A percentile compares a stretch with the other conserved stretches of the same genome.
phyloP scores from a whole-genome alignment of 768 basidiomycete species.

The Kwoniella sp. region DNA sequence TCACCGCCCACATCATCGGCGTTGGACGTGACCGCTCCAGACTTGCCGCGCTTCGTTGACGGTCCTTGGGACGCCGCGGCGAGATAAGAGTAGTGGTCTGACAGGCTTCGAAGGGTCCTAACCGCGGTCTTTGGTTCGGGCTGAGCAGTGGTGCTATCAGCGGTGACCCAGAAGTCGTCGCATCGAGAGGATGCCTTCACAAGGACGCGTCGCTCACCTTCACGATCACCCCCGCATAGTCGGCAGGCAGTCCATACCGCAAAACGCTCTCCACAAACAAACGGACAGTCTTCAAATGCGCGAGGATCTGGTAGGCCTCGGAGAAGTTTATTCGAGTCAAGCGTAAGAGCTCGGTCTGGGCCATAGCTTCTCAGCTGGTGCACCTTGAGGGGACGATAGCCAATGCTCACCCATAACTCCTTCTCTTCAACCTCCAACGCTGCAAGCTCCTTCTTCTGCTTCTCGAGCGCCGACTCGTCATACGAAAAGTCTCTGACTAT shows the following conservation, averaged over 20 bases:
- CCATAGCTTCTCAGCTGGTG: not conserved
- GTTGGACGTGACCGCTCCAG: slow-evolving; percentile 50
- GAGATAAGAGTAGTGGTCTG: slow-evolving; percentile 75
- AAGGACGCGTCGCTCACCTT: slow-evolving; percentile 60
- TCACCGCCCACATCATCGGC: slow-evolving; percentile 77
- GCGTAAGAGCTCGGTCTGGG: slow-evolving; percentile 81
- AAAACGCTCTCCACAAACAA: slow-evolving; percentile 93
- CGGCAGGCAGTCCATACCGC: slow-evolving; percentile 88
- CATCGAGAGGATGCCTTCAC: not conserved
- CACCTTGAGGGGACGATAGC: not conserved
- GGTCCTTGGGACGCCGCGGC: slow-evolving; percentile 60
- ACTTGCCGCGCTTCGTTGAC: slow-evolving; percentile 51
- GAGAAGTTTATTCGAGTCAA: slow-evolving; percentile 93
- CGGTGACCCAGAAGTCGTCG: not conserved
- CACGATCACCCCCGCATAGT: slow-evolving; percentile 74
- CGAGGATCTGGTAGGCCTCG: slow-evolving; percentile 87
- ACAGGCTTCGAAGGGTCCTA: slow-evolving; percentile 69
- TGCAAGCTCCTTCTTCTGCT: slow-evolving; percentile 70
- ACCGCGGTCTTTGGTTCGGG: slow-evolving; percentile 81
- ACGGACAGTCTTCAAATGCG: slow-evolving; percentile 86
- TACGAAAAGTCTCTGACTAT: slow-evolving; percentile 90
- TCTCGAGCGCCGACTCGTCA: slow-evolving; percentile 73
- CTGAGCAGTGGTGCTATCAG: slow-evolving; percentile 54
- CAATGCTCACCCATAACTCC: slow-evolving; percentile 80
- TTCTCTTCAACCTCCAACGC: slow-evolving; percentile 81